Evolutionary conservation across 768 basidiomycete species (phyloP), one percentile per base, ranked within the genome.

Genomic region (Russula olivacea): DNA sequence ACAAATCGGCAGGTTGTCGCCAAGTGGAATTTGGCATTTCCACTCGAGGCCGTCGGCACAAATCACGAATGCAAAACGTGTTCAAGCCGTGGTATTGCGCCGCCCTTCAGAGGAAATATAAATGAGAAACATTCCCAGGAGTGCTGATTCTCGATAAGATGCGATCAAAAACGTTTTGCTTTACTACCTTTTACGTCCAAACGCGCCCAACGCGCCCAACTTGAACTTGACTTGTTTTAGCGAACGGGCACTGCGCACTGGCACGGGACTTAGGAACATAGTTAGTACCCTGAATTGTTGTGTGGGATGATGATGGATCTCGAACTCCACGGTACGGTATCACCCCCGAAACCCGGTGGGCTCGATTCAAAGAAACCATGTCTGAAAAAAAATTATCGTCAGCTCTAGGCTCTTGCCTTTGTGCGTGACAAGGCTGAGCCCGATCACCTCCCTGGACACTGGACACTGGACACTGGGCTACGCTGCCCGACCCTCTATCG

Each of bases 221-320:
- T 28, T 28, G 28, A 28, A 28, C 21, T 6, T 38, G 52, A 34
- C 52, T 23, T 21, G 21, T 8, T 36, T 36, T 15, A 54, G 36
- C 21, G 12, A 3, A 38, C 32, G 36, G 11, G 15, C 14, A 36
- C 36, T n/a, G n/a, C n/a, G n/a, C n/a, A n/a, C n/a, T n/a, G n/a
- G 12, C 21, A 36, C 36, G 12, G 36, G 36, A 36, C 11, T 36
- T 3, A 38, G 34, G 52, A 54, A 54, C 52, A 54, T 23, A 15
- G 34, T 54, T 54, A 34, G 52, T 25, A 54, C 52, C 52, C 34
- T 38, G 21, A 21, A 38, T 54, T 53, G 32, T 54, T 36, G 51
- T 15, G 28, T n/a, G n/a, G n/a, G n/a, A n/a, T n/a, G n/a, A n/a
- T n/a, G 28, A 28, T 2, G 28, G 28, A 48, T 25, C 47, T 23